Evolutionary conservation across 148 eudicot species (phyloP), one percentile per base, ranked within the genome.

Genomic region (Persicaria maculosa): DNA sequence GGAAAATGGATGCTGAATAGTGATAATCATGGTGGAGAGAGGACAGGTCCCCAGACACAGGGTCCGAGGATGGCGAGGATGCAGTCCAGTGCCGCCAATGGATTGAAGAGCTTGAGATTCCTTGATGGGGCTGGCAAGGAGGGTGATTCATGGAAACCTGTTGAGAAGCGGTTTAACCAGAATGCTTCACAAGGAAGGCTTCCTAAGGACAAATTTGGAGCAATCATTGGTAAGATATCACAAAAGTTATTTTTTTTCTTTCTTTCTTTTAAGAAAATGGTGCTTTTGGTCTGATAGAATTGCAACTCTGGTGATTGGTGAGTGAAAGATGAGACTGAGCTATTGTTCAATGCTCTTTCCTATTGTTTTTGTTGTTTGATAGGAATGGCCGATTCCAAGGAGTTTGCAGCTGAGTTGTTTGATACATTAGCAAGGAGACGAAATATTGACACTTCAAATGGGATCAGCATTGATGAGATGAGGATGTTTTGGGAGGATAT

Each of bases 401-500:
- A 93, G 74, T 93, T 93, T 72, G 89, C 98, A 52, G 84, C 79
- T 71, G 89, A 93, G 50, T 72, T 95, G 81, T 90, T 84, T 78
- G 91, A 92, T 72, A 85, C 97, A 36, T 81, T 95, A 78, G 89
- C 87, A n/a, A 89, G 99, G 76, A 86, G 97, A 50, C 84, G 88
- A 76, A 76, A 75, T 9, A 62, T 90, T n/a, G 83, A 82, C 54
- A 78, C 80, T 36, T 77, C 82, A 36, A 78, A 95, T 74, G 99
- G 97, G 79, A 88, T 95, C 58, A 82, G 80, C 16, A 47, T 86
- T 67, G 86, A 78, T 40, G 82, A 95, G 75, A n/a, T 90, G 79
- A 85, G 84, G 77, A 75, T 73, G 83, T 95, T 95, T 71, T 95
- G 97, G 99, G 92, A 89, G 77, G 96, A 95, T 76, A 88, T 95